phyloP scores from a whole-genome alignment of 352 stramenopile species.

The Globisporangium echinulatum region DNA sequence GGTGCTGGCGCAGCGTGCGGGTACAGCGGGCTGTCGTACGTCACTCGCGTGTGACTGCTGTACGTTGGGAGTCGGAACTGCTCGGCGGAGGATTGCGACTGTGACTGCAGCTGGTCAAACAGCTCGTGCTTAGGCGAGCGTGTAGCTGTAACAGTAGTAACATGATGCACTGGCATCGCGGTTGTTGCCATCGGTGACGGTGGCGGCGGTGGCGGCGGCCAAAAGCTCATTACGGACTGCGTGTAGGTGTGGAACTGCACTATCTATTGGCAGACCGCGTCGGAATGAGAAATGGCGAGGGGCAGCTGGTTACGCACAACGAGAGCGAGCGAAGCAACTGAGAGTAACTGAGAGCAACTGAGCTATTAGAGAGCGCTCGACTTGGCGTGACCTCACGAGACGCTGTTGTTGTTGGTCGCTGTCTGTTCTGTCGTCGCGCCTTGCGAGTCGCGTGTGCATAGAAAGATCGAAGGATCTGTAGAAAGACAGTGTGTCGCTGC shows the following conservation, averaged over 20 bases:
- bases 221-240: slow-evolving; percentile 8
- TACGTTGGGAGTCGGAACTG: neutral
- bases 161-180: neutral
- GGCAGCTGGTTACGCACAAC: slow-evolving; percentile 3
- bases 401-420: neutral
- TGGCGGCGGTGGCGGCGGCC: neutral
- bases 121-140: neutral
- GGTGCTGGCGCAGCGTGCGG: neutral
- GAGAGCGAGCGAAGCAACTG: too few relatives aligned
- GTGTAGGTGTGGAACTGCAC: neutral
- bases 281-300: slow-evolving; percentile 9
- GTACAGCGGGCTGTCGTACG: neutral
- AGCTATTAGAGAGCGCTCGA: too few relatives aligned
- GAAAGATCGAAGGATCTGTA: slow-evolving; percentile 1
- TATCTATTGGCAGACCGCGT: slow-evolving; percentile 3
- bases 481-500: neutral
- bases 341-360: too few relatives aligned
- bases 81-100: neutral
- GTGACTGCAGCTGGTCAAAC: neutral
- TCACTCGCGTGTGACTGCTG: neutral
- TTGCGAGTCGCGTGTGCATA: neutral
- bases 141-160: neutral
- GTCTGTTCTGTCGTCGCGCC: too few relatives aligned
- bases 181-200: too few relatives aligned
- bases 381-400: too few relatives aligned